Base-by-base conservation (phyloP, 352 stramenopile species). In the Phytophthora boehmeriae region DNA sequence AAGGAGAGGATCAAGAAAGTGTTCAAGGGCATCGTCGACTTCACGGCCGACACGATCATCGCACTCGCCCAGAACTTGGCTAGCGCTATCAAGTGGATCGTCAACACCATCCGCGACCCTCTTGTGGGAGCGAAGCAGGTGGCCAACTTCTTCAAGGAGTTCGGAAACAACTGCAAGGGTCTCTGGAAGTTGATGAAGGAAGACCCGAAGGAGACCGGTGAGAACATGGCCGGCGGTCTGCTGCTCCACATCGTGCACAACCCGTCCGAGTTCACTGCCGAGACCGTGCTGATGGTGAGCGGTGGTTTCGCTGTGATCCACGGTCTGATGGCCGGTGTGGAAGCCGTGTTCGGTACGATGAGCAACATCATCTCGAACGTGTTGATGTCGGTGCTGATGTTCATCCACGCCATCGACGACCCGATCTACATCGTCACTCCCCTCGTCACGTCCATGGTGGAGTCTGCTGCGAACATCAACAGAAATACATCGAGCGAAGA, bases 391-490 rank as follows among this genome's bases (percentile, higher is more conserved):
- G 38, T 44, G 38, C 38, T 44, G 3, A 44, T 44, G 38, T 44
- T 44, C 16, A 44, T 44, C 19, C 38, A 44, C 38, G 38, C 38
- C 38, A 44, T 44, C 38, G 38, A 44, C 14, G 38, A 44, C 14
- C 38, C 38, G 38, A 44, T 44, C 38, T 44, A 44, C 38, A 44
- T 44, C n/a, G 38, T 44, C 38, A 44, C 38, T 22, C 38, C 38
- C 8, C 38, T 44, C 38, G 38, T 44, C 13, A 44, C 38, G 6
- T 44, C 38, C 38, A 44, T 44, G 38, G 38, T 44, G 13, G 38
- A 44, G 9, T 22, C 38, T 1, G 38, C 38, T 22, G 38, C 13
- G 19, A 44, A 9, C 14, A 20, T 44, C 14, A 44, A 16, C 16
- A 9, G 38, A 4, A 44, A 44, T 16, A 3, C 38, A 1, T 22